Evolutionary conservation across 805 yeast species (phyloP), one percentile per base, ranked within the genome.

Genomic region (Brettanomyces anomalus): DNA sequence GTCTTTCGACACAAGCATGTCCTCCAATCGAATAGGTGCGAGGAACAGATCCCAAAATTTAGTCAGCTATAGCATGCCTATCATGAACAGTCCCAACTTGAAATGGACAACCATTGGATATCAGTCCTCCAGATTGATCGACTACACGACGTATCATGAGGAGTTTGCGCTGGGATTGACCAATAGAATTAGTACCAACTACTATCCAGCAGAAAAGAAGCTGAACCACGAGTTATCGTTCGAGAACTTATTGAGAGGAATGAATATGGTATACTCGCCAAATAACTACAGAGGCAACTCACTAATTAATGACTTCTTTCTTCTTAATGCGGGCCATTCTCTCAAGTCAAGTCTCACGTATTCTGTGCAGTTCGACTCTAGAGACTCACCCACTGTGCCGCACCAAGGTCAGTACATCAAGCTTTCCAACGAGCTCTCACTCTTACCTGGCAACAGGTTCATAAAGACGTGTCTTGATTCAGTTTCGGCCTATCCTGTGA

Each of bases 211-310:
- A 51, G 56, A 65, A 50, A 36, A 52, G 36, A 55, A 49, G 40
- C 34, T 57, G 16, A 54, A 74, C 45, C 82, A 77, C 50, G 83
- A 78, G 46, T 41, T 77, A 5, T 62, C 65, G 2, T 46, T 65
- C 15, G 78, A 74, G 45, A 64, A 64, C 37, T 52, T 64, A n/a
- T 62, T 56, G 65, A 70, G 72, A 64, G 67, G 65, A 41, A 67
- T 64, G 15, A 52, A 42, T 15, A 42, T 58, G 36, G 52, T 45
- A 34, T 47, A 33, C 33, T 45, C 21, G 44, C 45, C 56, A 13
- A 47, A 45, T 26, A 43, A 49, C 5, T 58, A 52, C 39, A 48
- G 65, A 39, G 56, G 56, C 43, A 57, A 54, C 43, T 56, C 63
- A n/a, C 38, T 58, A 28, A 40, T 60, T 6, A 64, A 59, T 40